A percentile compares a stretch with the other conserved stretches of the same genome.
phyloP scores from a whole-genome alignment of 2,329 filamentous ascomycete genomes.

The Fusarium veterinarium region DNA sequence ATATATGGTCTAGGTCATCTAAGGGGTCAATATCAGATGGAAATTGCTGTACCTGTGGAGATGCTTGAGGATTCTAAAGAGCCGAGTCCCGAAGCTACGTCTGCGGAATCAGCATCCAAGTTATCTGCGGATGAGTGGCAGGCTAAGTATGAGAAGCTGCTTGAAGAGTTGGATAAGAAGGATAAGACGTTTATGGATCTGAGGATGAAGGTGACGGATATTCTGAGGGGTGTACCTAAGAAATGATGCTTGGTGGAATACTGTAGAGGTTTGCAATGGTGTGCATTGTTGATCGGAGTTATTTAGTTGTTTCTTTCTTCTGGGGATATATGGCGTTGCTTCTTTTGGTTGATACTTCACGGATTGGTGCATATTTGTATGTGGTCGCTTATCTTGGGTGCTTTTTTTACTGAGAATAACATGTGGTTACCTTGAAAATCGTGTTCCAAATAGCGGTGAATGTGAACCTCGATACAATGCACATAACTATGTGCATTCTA shows the following conservation, averaged over 20 bases:
- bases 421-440: neutral
- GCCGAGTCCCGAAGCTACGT: slow-evolving; percentile 26
- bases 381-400: neutral
- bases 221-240: slow-evolving; percentile 42
- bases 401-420: neutral
- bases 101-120: slow-evolving; percentile 7
- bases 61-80: slow-evolving; percentile 53
- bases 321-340: neutral
- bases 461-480: neutral
- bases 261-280: neutral
- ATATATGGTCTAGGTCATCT: slow-evolving; percentile 66
- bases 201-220: slow-evolving; percentile 56
- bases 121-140: slow-evolving; percentile 60
- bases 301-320: neutral
- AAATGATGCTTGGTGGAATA: slow-evolving; percentile 34
- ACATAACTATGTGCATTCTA: neutral
- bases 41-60: slow-evolving; percentile 58
- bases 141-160: slow-evolving; percentile 66
- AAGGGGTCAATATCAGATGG: slow-evolving; percentile 64
- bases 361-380: neutral
- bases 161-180: slow-evolving; percentile 68
- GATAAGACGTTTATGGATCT: slow-evolving; percentile 64
- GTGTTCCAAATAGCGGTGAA: slow-evolving; percentile 3
- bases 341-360: neutral
- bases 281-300: slow-evolving; percentile 1